Evolutionary conservation across 2,329 filamentous ascomycete genomes (phyloP), one percentile per base, ranked within the genome.

Genomic region (Alternaria arbusti): DNA sequence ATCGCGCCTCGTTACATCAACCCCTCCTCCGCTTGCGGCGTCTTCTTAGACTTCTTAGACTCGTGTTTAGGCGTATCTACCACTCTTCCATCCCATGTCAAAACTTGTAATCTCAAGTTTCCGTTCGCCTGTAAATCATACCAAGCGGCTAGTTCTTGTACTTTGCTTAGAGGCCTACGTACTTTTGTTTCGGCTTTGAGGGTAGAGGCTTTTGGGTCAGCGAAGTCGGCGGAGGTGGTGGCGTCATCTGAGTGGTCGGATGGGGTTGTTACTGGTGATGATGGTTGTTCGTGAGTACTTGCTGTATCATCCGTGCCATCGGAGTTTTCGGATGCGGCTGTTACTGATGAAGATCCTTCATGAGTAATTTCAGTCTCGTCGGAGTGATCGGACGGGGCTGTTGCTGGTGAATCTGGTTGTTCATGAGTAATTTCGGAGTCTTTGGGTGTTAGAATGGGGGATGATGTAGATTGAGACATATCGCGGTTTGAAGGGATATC

Each of bases 121-220:
- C 51, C 51, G 7, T 54, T 54, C 11, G 30, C 17, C 15, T 36
- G 30, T 8, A 3, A 5, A 11, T 54, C 51, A 12, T 43, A 54
- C 51, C 36, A 36, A 23, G 22, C n/a, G 8, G 36, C 13, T 13
- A 43, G 22, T 2, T 36, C 32, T 12, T 30, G 22, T 3, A 54
- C 32, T 4, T 10, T 54, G 15, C 26, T 28, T 8, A 20, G 13
- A n/a, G 22, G 36, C 9, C 13, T 13, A 1, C 51, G 32, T 3
- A 5, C 32, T 10, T n/a, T n/a, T 3, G 0, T 10, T 25, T 13
- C 8, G 13, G 2, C 9, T 15, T 40, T 7, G 6, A 6, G 0
- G 5, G 32, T 3, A 8, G 15, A 15, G 7, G 9, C 4, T 17
- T 20, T 25, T 4, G 22, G 3, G 20, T 25, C 2, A 5, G n/a